These are phyloP conservation scores for Zasmidium cellare DNA, from an alignment of 2,329 filamentous ascomycete genomes.

Conservation along the genomic window DNA sequence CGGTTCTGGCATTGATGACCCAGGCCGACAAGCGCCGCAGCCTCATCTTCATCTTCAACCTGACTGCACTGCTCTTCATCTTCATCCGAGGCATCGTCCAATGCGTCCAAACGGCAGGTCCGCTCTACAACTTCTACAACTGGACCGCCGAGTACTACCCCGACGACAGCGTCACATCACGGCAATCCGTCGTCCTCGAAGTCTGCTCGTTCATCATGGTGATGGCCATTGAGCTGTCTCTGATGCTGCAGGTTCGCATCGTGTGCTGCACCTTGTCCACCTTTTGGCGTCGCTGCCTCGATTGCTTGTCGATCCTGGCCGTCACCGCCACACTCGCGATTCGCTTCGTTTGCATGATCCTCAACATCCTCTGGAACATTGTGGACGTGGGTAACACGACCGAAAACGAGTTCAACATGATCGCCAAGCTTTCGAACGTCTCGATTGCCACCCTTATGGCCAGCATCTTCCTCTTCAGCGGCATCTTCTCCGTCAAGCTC, in stretches of 20 bases:
- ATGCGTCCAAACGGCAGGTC: conserved; percentile 60
- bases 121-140: conserved; percentile 55
- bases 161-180: conserved; percentile 15
- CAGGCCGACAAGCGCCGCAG: conserved; percentile 64
- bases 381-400: conserved; percentile 18
- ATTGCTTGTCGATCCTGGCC: conserved; percentile 49
- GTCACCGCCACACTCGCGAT: conserved; percentile 55
- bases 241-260: conserved; percentile 64
- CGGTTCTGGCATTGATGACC: conserved; percentile 68
- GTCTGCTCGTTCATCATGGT: conserved; percentile 56
- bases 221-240: conserved; percentile 57
- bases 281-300: conserved; percentile 47
- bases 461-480: conserved; percentile 62
- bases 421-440: conserved; percentile 44
- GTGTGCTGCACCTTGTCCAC: conserved; percentile 54
- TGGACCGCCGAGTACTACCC: conserved; percentile 29
- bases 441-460: conserved; percentile 54
- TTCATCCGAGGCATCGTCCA: conserved; percentile 60
- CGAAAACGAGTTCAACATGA: conserved; percentile 10
- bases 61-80: conserved; percentile 60
- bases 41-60: conserved; percentile 65
- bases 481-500: conserved; percentile 63
- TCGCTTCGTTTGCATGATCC: conserved; percentile 53
- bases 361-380: conserved; percentile 41
- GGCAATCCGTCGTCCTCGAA: conserved; percentile 47